Percentiles rank a stretch among this genome's conserved stretches.
Conservation (phyloP, 495 filamentous ascomycete species). For the Aspergillus campestris region DNA sequence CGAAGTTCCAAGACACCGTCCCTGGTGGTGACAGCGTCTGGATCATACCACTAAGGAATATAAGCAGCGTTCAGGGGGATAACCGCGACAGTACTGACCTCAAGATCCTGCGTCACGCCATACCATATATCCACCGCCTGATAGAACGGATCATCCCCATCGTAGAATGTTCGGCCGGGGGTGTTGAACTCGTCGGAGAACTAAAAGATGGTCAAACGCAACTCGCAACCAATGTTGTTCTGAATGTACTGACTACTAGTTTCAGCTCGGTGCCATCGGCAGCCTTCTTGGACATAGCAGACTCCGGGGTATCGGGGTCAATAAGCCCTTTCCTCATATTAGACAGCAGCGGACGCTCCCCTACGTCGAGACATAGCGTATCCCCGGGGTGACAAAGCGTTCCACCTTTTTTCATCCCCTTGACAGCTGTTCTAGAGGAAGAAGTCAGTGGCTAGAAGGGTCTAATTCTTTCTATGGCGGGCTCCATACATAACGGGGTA, state of each 20-base stretch:
- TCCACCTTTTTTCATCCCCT: conserved; percentile 16
- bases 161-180: conserved; percentile 63
- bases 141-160: conserved; percentile 65
- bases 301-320: conserved; percentile 63
- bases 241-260: conserved; percentile 46
- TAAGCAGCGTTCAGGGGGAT: background rate
- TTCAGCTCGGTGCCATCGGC: conserved; percentile 53
- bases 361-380: conserved; percentile 51
- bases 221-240: background rate
- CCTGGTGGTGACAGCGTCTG: conserved; percentile 61
- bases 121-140: conserved; percentile 72
- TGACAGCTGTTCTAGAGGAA: conserved; percentile 48
- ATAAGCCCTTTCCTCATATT: conserved; percentile 55
- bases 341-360: conserved; percentile 46
- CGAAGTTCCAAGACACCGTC: conserved; percentile 59
- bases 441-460: background rate
- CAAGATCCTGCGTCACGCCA: conserved; percentile 66
- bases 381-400: conserved; percentile 30
- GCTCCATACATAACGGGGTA: conserved; percentile 62
- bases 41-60: conserved; percentile 61
- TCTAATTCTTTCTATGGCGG: background rate
- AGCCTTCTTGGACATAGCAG: conserved; percentile 47
- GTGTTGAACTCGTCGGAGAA: conserved; percentile 77
- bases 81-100: conserved; percentile 30
- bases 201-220: conserved; percentile 19